Percentiles rank a stretch among this genome's conserved stretches.
These are phyloP conservation scores for Nicotiana rustica DNA, from an alignment of 305 asterid species.

Conservation along the genomic window DNA sequence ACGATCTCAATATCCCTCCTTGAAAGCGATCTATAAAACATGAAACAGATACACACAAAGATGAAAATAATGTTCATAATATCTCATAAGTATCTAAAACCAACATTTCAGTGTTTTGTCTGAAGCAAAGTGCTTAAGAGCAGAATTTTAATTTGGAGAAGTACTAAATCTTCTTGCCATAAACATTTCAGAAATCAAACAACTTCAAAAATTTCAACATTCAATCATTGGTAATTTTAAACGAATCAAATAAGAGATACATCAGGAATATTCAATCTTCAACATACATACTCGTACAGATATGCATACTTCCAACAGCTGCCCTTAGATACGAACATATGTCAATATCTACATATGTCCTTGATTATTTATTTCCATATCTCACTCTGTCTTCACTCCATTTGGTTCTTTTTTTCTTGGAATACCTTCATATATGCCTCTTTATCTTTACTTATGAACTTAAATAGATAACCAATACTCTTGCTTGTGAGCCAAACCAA, in stretches of 20 bases:
- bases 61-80: not conserved
- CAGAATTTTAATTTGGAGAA: not conserved
- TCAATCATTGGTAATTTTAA: not conserved
- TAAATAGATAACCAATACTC: not conserved
- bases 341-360: conserved; percentile 14
- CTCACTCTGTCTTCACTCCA: conserved; percentile 4
- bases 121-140: not conserved
- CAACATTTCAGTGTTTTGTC: conserved; percentile 1
- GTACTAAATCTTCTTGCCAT: conserved; percentile 21
- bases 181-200: conserved; percentile 12
- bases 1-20: conserved; percentile 80
- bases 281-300: not conserved
- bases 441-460: not conserved
- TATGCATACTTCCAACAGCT: conserved; percentile 3
- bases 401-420: conserved; percentile 10
- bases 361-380: not conserved
- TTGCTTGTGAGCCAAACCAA: not conserved
- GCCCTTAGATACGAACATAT: not conserved
- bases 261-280: not conserved
- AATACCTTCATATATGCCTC: conserved; percentile 3
- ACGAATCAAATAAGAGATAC: conserved; percentile 11
- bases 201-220: not conserved
- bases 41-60: conserved; percentile 20
- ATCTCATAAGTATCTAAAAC: conserved; percentile 24
- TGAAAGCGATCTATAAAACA: conserved; percentile 62